Evolutionary conservation across 2,329 filamentous ascomycete genomes (phyloP).

Genomic region (Sporothrix euskadiensis): DNA sequence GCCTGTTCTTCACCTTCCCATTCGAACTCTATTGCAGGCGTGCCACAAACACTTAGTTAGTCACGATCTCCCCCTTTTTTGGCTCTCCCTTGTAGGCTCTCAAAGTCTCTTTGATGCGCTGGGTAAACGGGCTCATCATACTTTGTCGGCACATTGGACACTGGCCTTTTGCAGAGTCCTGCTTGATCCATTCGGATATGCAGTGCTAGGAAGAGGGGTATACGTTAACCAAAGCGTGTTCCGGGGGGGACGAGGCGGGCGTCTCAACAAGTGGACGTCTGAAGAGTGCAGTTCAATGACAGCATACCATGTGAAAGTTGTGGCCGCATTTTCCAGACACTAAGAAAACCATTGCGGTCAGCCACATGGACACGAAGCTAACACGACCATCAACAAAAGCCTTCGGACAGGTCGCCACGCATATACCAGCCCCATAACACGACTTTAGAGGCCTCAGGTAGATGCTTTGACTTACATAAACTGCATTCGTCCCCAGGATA

Average conservation of each 20-base stretch:
- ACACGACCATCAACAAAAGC: not conserved
- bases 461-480: constrained; percentile 62
- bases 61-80: not conserved
- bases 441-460: not conserved
- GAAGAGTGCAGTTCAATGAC: not conserved
- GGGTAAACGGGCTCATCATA: constrained; percentile 45
- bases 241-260: not conserved
- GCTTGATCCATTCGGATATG: constrained; percentile 92
- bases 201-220: constrained; percentile 68
- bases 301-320: constrained; percentile 87
- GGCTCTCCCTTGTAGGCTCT: not conserved
- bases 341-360: constrained; percentile 43
- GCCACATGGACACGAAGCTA: not conserved
- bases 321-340: constrained; percentile 96
- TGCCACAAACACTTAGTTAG: not conserved
- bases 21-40: constrained; percentile 38
- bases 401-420: too few species aligned
- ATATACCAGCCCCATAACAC: not conserved
- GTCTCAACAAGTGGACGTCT: too few species aligned
- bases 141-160: constrained; percentile 98
- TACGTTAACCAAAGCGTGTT: not conserved
- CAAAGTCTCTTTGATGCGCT: not conserved
- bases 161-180: constrained; percentile 87
- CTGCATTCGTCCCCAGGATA: constrained; percentile 96
- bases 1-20: constrained; percentile 36